Evolutionary conservation across 1,284 basidiomycete genomes (phyloP), one percentile per base, ranked within the genome.

Genomic region (Leccinum ponderosum): DNA sequence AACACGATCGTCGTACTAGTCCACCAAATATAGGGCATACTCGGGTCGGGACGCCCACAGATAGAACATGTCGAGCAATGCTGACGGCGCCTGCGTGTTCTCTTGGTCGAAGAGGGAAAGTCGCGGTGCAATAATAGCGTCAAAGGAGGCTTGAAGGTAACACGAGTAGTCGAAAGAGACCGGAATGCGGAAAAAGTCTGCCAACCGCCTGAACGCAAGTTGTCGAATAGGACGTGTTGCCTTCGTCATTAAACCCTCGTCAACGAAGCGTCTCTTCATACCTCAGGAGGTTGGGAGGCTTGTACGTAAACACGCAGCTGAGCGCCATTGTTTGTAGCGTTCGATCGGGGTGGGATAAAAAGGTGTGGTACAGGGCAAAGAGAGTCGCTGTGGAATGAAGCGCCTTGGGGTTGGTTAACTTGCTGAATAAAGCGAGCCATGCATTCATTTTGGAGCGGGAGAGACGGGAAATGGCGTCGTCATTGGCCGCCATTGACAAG

Each of bases 1-100:
- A 31, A 92, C 82, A 1, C 81, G 79, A 0, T 78, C 66, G 70
- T 98, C 92, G 70, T 88, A n/a, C n/a, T n/a, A 91, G 17, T 84
- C 77, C 52, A 90, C 87, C 20, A 98, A 81, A 70, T 86, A 87
- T 4, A 71, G 71, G 15, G 86, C 81, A 60, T 89, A 85, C 9
- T 88, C 82, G 1, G 78, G 77, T 27, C 84, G 81, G 8, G 80
- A 73, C 0, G 93, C 87, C 90, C 97, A 97, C 3, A 85, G 80
- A 62, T 89, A 84, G 74, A 98, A 91, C 1, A 99, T 81, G 37
- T 97, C 94, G 47, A 99, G 80, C 29, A 98, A 80, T 0, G 94
- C 90, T 0, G 95, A 97, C 0, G 96, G 95, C 0, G 93, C 85
- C 75, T 99, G 97, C 0, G 92, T 94, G 69, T 96, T 98, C 76